Evolutionary conservation across 2,329 filamentous ascomycete species (phyloP), one percentile per base, ranked within the genome.

Genomic region (Phialophora chinensis): DNA sequence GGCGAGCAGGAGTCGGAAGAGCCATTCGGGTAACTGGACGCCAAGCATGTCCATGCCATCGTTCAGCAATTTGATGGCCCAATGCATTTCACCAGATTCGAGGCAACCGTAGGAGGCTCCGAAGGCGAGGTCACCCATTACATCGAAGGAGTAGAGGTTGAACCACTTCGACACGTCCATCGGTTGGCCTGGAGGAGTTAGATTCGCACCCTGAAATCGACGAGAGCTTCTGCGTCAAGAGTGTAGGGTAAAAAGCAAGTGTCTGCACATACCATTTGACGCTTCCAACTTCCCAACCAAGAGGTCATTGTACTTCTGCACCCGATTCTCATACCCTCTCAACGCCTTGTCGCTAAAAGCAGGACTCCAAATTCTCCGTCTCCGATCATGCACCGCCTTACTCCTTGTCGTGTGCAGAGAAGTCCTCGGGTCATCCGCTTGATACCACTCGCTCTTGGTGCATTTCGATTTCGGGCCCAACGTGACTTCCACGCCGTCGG

Each of bases 361-460:
- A 10, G 73, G 69, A 59, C 75, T 77, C 80, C 80, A 83, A 29
- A 79, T 72, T 11, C 77, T 73, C 8, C 80, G 74, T 27, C 80
- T 74, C 8, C 73, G 71, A 64, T 80, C 78, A 72, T 82, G 80
- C 27, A 74, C 49, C 14, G 66, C 63, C 52, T 73, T 73, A 54
- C 80, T 75, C 4, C 81, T 76, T 4, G 72, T 74, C 14, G 76
- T 77, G 50, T 81, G 78, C 65, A 84, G 70, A 0, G 79, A 79
- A 0, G 70, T 66, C 12, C 75, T 71, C 23, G 77, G 79, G n/a
- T 56, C 56, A 12, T 72, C 75, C 31, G 63, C 59, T 27, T 77
- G 76, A 68, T 84, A 84, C 76, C 77, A 83, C 0, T 75, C 69
- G 1, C 71, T 72, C 66, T 84, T 84, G 20, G 66, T 71, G 38